Percentiles rank a stretch among this genome's conserved stretches.
Evolutionary conservation across 768 basidiomycete genomes (phyloP).

Genomic region (Boletus pseudopeckii): DNA sequence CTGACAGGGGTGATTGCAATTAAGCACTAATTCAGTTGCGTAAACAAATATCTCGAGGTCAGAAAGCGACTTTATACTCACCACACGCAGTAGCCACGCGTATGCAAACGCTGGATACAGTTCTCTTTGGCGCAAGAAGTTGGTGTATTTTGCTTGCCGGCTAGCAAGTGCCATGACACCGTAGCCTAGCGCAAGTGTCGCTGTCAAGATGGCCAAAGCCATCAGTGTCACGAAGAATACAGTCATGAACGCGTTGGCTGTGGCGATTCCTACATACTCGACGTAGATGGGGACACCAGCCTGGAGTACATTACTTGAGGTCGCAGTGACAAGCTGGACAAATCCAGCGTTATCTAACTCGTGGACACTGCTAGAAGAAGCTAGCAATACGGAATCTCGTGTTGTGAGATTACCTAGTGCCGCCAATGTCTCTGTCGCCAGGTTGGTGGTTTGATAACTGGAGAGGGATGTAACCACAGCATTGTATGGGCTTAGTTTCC

Average conservation of each 20-base stretch:
- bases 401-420: constrained; percentile 11
- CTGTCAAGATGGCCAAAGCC: constrained; percentile 56
- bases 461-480: constrained; percentile 7
- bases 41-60: constrained; percentile 1
- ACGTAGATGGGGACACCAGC: constrained; percentile 83
- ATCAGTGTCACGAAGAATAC: constrained; percentile 75
- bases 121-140: constrained; percentile 18
- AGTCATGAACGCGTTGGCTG: constrained; percentile 88
- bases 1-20: constrained; percentile 64
- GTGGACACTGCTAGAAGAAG: constrained; percentile 22
- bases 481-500: constrained; percentile 80
- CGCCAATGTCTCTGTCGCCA: constrained; percentile 8
- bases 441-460: not conserved
- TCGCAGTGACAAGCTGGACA: constrained; percentile 64
- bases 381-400: not conserved
- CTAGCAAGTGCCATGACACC: constrained; percentile 33
- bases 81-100: constrained; percentile 66
- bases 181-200: constrained; percentile 51
- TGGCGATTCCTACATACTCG: constrained; percentile 73
- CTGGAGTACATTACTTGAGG: constrained; percentile 63
- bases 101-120: constrained; percentile 46
- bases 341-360: constrained; percentile 26
- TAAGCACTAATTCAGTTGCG: constrained; percentile 44
- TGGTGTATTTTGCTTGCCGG: constrained; percentile 20
- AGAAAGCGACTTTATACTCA: constrained; percentile 36